A percentile compares a stretch with the other conserved stretches of the same genome.
Conservation (phyloP, 345 rosid species). For the Alliaria petiolata region DNA sequence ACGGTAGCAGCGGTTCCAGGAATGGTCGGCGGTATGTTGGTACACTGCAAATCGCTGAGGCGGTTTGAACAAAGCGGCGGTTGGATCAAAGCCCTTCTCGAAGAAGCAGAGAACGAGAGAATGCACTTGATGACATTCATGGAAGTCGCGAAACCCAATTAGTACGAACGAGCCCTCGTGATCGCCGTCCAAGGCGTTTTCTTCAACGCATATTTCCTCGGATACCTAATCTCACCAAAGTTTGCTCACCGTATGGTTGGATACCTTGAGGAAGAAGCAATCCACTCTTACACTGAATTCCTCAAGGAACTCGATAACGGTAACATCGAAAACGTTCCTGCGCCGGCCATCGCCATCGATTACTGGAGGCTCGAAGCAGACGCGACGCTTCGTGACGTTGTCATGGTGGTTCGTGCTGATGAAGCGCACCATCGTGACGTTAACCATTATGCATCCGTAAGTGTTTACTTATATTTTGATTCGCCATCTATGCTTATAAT, state of each 20-base stretch:
- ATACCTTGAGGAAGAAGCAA: slow-evolving; percentile 88
- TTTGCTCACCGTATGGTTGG: slow-evolving; percentile 80
- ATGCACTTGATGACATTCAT: slow-evolving; percentile 93
- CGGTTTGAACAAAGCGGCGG: slow-evolving; percentile 77
- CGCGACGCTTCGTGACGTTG: slow-evolving; percentile 69
- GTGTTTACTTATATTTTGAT: neutral
- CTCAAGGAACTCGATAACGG: slow-evolving; percentile 72
- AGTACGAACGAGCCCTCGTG: slow-evolving; percentile 74
- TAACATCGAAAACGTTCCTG: slow-evolving; percentile 63
- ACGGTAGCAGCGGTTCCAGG: slow-evolving; percentile 85
- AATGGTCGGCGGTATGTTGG: slow-evolving; percentile 73
- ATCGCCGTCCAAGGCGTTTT: slow-evolving; percentile 63
- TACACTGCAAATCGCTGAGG: slow-evolving; percentile 66
- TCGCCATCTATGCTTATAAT: neutral
- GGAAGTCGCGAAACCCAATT: slow-evolving; percentile 62
- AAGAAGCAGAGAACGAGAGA: slow-evolving; percentile 84
- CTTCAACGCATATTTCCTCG: slow-evolving; percentile 75
- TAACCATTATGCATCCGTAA: slow-evolving; percentile 76
- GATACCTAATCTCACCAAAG: slow-evolving; percentile 65
- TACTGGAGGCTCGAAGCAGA: slow-evolving; percentile 61
- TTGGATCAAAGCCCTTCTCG: slow-evolving; percentile 71
- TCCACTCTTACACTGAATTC: slow-evolving; percentile 72
- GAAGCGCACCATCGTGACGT: slow-evolving; percentile 86
- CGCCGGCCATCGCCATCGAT: slow-evolving; percentile 71
- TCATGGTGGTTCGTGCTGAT: slow-evolving; percentile 65